Evolutionary conservation across 176 grass and related monocot genomes (phyloP).

Genomic region (Oryza rufipogon): DNA sequence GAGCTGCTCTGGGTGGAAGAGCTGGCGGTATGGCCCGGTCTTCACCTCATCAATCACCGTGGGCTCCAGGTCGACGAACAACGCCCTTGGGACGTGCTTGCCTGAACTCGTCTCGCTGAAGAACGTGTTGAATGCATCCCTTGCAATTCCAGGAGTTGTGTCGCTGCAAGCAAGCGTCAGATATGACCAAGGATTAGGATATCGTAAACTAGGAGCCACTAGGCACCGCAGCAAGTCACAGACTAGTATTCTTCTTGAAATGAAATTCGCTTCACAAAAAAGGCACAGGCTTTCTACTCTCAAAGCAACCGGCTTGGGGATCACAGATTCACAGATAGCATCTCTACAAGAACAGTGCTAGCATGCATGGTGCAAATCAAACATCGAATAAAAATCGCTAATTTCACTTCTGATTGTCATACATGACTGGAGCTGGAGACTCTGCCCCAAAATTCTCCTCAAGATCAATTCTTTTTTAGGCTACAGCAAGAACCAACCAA

Average conservation of each 20-base stretch:
- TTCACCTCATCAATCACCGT: constrained; percentile 78
- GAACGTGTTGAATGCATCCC: constrained; percentile 89
- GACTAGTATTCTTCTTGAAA: constrained; percentile 2
- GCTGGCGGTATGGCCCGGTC: constrained; percentile 63
- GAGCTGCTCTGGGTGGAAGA: constrained; percentile 87
- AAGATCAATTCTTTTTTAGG: background rate
- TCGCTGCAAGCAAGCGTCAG: constrained; percentile 51
- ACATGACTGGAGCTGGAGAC: background rate
- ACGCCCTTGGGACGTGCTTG: constrained; percentile 75
- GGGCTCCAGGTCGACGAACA: constrained; percentile 80
- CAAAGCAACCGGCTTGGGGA: constrained; percentile 10
- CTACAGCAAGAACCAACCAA: background rate
- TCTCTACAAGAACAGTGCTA: background rate
- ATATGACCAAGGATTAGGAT: background rate
- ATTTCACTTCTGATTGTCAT: background rate
- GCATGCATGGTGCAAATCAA: background rate
- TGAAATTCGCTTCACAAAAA: background rate
- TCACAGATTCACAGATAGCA: background rate
- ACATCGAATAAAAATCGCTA: background rate
- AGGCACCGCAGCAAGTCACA: background rate
- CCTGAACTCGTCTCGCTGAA: constrained; percentile 78
- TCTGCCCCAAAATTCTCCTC: background rate
- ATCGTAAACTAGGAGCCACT: background rate
- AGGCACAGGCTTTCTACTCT: background rate
- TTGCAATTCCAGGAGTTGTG: constrained; percentile 56